Evolutionary conservation across 169 alveolate genomes (phyloP), one percentile per base, ranked within the genome.

Genomic region (Babesia bigemina): DNA sequence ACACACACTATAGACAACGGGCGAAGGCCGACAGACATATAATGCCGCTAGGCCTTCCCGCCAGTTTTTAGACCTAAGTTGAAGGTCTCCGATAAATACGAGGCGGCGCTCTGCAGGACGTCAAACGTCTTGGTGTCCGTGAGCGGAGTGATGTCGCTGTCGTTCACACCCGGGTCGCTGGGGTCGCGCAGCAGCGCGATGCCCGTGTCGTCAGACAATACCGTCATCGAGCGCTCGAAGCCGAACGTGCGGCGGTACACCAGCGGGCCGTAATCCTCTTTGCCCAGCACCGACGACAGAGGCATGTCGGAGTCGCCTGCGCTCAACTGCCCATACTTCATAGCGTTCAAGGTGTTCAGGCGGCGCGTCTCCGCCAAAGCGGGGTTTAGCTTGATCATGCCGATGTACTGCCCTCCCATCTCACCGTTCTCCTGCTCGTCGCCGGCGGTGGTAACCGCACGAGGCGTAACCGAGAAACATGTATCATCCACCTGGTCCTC

Each of bases 331-430:
- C 87, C 87, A 22, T 42, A 63, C 82, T 70, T 79, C 47, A 70
- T 22, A 0, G 87, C 74, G 57, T 67, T 79, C 7, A 79, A 19
- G n/a, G 87, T 79, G 70, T 70, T 79, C 49, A 79, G 59, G 48
- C 82, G 44, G 12, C 87, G 17, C 33, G 75, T 69, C 22, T 60
- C 82, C n/a, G 87, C 87, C 63, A 79, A 26, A 8, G 77, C 87
- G 39, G 81, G 83, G 44, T 44, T 69, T 58, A 79, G 70, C 71
- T 48, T 21, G 14, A 79, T 58, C 65, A 50, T 70, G 52, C 58
- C 48, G 11, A 16, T 26, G 33, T 28, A 21, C 24, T 36, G 45
- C 19, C 47, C 66, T 21, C 3, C 33, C 21, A n/a, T 6, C 21
- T 49, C 17, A 28, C 14, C 17, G 19, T 22, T n/a, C 10, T 60